These are phyloP conservation scores for Cladosporium sp. DNA, from an alignment of 2,329 filamentous ascomycete species.

Conservation along the genomic window DNA sequence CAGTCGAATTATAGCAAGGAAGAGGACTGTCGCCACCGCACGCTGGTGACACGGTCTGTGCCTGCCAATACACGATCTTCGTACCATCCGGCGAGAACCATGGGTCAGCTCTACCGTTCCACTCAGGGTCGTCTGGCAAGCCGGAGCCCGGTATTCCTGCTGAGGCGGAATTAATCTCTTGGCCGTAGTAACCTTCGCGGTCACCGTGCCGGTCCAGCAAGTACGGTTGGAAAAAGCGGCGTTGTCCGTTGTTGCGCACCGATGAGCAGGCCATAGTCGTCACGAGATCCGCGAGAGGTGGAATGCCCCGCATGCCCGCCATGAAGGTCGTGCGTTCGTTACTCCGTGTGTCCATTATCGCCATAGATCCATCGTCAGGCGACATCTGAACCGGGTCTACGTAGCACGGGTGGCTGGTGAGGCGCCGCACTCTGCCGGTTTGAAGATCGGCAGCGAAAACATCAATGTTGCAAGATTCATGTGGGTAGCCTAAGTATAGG, in stretches of 20 bases:
- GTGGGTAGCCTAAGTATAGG: constrained; percentile 36
- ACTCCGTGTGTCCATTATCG: constrained; percentile 41
- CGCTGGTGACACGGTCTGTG: constrained; percentile 32
- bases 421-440: constrained; percentile 37
- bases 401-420: constrained; percentile 42
- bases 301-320: constrained; percentile 36
- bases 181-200: constrained; percentile 40
- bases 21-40: constrained; percentile 42
- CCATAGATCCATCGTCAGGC: constrained; percentile 38
- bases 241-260: constrained; percentile 41
- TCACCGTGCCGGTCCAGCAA: constrained; percentile 42
- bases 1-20: constrained; percentile 36
- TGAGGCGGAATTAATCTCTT: constrained; percentile 35
- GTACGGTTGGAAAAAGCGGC: constrained; percentile 43
- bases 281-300: constrained; percentile 38
- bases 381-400: constrained; percentile 40
- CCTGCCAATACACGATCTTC: constrained; percentile 39
- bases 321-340: constrained; percentile 39
- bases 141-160: constrained; percentile 19
- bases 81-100: constrained; percentile 39
- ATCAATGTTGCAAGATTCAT: constrained; percentile 42
- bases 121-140: constrained; percentile 40
- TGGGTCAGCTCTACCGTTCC: constrained; percentile 45
- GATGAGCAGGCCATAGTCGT: constrained; percentile 31
- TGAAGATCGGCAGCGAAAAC: constrained; percentile 37